A percentile compares a stretch with the other conserved stretches of the same genome.
Evolutionary conservation across 176 grass and related monocot genomes (phyloP).

Genomic region (Triticum turgidum): DNA sequence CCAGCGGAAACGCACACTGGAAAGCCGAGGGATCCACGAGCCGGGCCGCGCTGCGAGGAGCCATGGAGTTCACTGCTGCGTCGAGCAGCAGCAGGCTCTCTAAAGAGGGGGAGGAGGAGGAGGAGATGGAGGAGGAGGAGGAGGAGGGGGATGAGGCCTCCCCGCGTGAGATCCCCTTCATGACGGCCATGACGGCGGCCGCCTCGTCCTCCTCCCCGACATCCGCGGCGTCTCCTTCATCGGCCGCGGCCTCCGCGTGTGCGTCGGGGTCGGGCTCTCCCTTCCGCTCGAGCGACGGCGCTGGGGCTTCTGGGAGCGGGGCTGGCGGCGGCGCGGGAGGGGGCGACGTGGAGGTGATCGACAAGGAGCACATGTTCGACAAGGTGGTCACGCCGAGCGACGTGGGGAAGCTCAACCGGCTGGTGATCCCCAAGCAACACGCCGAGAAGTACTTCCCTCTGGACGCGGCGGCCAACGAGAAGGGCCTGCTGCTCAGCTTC

Average conservation of each 20-base stretch:
- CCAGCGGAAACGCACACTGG: neutral
- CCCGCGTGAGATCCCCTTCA: constrained; percentile 46
- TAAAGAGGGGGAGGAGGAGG: constrained; percentile 33
- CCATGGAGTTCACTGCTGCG: constrained; percentile 40
- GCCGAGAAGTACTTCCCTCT: constrained; percentile 94
- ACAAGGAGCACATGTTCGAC: constrained; percentile 99
- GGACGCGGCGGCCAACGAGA: constrained; percentile 67
- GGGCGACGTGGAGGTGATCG: constrained; percentile 23
- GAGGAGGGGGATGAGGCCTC: constrained; percentile 25
- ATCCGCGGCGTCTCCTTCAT: constrained; percentile 22
- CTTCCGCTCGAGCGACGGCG: constrained; percentile 36
- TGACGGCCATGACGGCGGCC: neutral
- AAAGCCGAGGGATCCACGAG: constrained; percentile 4
- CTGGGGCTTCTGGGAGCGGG: constrained; percentile 45
- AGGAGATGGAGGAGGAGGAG: constrained; percentile 8
- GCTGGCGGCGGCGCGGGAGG: neutral
- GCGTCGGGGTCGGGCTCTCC: constrained; percentile 22
- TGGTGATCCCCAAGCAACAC: constrained; percentile 96
- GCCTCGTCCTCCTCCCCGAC: constrained; percentile 15
- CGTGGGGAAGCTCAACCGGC: constrained; percentile 93
- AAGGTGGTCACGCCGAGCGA: constrained; percentile 97
- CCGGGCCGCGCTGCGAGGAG: neutral
- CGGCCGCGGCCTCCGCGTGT: neutral
- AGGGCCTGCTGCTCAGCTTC: constrained; percentile 55
- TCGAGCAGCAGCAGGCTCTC: constrained; percentile 44